phyloP scores from a whole-genome alignment of 305 asterid genomes.

The Ajuga reptans region DNA sequence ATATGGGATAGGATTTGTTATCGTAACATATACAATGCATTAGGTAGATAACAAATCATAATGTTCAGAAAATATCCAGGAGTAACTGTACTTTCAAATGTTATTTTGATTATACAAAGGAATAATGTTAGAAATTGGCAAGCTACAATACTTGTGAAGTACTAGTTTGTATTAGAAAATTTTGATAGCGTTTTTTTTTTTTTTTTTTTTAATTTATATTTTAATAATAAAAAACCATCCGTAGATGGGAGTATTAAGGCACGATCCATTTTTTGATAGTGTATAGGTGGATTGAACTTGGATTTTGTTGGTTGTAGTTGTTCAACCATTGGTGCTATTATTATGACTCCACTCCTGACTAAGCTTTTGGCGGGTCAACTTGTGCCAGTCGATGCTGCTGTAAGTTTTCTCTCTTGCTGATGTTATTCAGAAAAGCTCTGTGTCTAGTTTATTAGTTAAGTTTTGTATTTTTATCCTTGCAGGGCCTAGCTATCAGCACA shows the following conservation, averaged over 20 bases:
- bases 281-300: background rate
- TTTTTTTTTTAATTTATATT: too few relatives aligned
- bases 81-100: background rate
- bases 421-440: constrained; percentile 6
- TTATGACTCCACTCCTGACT: constrained; percentile 92
- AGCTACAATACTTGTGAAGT: background rate
- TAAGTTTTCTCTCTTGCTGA: constrained; percentile 34
- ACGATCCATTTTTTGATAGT: background rate
- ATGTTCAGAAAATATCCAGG: background rate
- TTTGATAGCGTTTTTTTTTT: too few relatives aligned
- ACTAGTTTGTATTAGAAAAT: background rate
- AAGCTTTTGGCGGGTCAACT: constrained; percentile 95
- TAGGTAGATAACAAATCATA: background rate
- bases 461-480: constrained; percentile 21
- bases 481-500: constrained; percentile 97
- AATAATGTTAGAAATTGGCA: constrained; percentile 3
- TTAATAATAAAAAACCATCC: too few relatives aligned
- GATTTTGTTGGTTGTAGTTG: constrained; percentile 52
- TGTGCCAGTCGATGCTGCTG: constrained; percentile 98
- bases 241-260: too few relatives aligned
- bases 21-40: background rate
- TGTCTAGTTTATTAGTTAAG: background rate
- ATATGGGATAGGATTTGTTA: background rate
- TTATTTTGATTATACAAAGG: background rate
- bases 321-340: constrained; percentile 89